Base-by-base conservation (phyloP, 2,329 filamentous ascomycete species). In the Colletotrichum graminicola region DNA sequence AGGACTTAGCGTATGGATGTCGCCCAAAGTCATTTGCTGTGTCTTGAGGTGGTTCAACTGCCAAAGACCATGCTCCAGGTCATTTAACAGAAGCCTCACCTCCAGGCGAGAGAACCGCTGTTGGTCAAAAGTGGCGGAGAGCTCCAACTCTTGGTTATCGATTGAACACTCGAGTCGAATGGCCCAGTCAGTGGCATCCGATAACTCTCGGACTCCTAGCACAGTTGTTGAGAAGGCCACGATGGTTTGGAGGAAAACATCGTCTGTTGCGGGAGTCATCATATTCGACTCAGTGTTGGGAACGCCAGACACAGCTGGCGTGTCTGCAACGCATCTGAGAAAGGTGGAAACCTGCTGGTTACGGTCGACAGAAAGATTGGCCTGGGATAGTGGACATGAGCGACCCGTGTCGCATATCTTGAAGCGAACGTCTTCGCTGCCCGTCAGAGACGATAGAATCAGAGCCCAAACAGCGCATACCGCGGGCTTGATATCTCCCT, bases 1-100 rank as follows among this genome's bases (percentile, higher is more conserved):
- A 10, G 63, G 63, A 1, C 67, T 41, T 5, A 62, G 18, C 3
- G 66, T 5, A 7, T 51, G 18, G 14, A 70, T 47, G 0, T 70
- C 34, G 1, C 21, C 41, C 14, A 70, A 12, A 12, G 34, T 43
- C 3, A 14, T 34, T 8, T 55, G 12, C 2, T 29, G 26, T 16
- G 47, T 23, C 6, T 1, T 23, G 1, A 29, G 10, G 29, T 8
- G 18, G 1, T 41, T 43, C 4, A 70, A 6, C n/a, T 70, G 67
- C 67, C 63, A 70, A 5, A 70, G 29, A 11, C 62, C 47, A 21
- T 67, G 47, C n/a, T 70, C 67, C 18, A 70, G 23, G 11, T 70
- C 67, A 21, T 47, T 12, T 0, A 70, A 16, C 1, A 70, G 29
- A 5, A 67, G 29, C 2, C 14, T 47, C 18, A 43, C 62, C 16